Percentiles rank a stretch among this genome's conserved stretches.
These are phyloP conservation scores for Penicillium angulare DNA, from an alignment of 495 filamentous ascomycete genomes.

Conservation along the genomic window DNA sequence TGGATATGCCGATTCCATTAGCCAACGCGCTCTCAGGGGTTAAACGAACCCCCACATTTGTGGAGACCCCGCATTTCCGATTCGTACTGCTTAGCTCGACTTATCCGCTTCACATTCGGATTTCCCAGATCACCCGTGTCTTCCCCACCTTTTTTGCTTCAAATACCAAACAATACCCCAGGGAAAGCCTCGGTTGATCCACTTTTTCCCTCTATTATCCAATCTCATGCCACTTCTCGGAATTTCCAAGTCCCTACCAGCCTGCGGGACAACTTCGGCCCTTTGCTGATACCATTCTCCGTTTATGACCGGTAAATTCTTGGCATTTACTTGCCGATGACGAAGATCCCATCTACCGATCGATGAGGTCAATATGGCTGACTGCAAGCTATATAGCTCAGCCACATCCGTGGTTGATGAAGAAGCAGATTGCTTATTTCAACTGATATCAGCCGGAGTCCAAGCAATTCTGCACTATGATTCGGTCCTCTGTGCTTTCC, in stretches of 20 bases:
- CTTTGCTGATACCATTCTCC: constrained; percentile 1
- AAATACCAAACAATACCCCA: too few relatives aligned
- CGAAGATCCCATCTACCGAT: not conserved
- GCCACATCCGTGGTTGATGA: not conserved
- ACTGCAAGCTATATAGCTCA: constrained; percentile 6
- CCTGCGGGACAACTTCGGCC: constrained; percentile 15
- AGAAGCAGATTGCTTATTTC: not conserved
- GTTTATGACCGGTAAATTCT: constrained; percentile 7
- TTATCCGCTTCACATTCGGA: not conserved
- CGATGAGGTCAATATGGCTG: not conserved
- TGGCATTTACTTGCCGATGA: constrained; percentile 10
- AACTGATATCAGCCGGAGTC: not conserved
- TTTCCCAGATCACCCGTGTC: constrained; percentile 5
- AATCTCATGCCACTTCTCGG: not conserved
- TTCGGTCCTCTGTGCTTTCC: constrained; percentile 15
- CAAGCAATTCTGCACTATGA: constrained; percentile 8
- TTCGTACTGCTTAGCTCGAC: not conserved
- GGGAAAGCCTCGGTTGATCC: too few relatives aligned
- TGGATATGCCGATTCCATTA: constrained; percentile 10
- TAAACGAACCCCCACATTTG: constrained; percentile 9
- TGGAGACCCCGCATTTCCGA: constrained; percentile 18
- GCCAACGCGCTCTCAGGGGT: not conserved
- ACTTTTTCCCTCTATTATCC: not conserved
- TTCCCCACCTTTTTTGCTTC: too few relatives aligned
- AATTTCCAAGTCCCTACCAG: not conserved